These are phyloP conservation scores for Hydnomerulius pinastri DNA, from an alignment of 768 basidiomycete genomes.

Conservation along the genomic window DNA sequence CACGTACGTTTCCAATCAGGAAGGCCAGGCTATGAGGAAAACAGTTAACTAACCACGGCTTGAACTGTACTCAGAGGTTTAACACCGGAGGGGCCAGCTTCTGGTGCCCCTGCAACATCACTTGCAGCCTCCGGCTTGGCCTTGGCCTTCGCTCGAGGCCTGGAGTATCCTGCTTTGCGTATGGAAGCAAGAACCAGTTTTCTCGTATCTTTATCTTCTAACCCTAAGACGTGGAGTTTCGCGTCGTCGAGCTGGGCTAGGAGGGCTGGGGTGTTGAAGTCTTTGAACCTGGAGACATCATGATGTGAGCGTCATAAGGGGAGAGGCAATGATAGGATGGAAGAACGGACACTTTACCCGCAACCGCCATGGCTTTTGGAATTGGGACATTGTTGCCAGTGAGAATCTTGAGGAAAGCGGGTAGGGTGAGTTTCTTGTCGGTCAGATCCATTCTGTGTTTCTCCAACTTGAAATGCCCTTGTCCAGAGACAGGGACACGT, in stretches of 20 bases:
- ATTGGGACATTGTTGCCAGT: conserved; percentile 58
- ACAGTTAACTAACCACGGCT: conserved; percentile 27
- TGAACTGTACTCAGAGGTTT: conserved; percentile 27
- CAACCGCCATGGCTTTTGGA: conserved; percentile 66
- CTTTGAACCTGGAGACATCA: conserved; percentile 71
- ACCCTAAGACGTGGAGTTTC: conserved; percentile 57
- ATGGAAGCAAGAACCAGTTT: conserved; percentile 60
- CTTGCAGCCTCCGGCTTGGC: conserved; percentile 19
- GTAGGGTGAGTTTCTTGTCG: conserved; percentile 55
- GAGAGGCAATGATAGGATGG: neutral
- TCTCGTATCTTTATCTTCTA: conserved; percentile 66
- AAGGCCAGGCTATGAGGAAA: too few relatives aligned
- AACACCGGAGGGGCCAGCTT: conserved; percentile 8
- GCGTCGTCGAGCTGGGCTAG: conserved; percentile 60
- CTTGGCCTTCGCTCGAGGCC: conserved; percentile 16
- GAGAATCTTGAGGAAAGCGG: conserved; percentile 66
- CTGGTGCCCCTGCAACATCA: neutral
- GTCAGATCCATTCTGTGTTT: conserved; percentile 4
- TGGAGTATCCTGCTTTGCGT: conserved; percentile 62
- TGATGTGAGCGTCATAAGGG: conserved; percentile 13
- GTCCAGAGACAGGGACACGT: neutral
- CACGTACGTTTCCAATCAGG: too few relatives aligned
- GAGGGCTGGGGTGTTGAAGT: conserved; percentile 59
- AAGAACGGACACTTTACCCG: conserved; percentile 63
- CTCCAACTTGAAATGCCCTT: neutral